Conservation (phyloP, 768 basidiomycete species). For the Grammothele lineata region DNA sequence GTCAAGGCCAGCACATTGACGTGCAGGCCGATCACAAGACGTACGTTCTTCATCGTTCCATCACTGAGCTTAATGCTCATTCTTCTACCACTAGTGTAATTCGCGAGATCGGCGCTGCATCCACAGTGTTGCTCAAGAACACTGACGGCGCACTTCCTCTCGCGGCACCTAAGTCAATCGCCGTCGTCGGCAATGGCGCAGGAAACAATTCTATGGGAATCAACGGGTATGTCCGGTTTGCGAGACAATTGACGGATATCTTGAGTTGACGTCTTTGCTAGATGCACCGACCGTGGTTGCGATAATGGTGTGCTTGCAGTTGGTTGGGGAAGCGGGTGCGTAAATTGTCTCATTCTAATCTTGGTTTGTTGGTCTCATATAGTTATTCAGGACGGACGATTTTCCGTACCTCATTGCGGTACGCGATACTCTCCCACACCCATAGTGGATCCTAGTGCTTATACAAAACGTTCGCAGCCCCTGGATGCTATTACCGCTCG, state of each 20-base stretch:
- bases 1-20: conserved; percentile 45
- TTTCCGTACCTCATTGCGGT: conserved; percentile 50
- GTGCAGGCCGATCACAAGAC: conserved; percentile 63
- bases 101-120: conserved; percentile 55
- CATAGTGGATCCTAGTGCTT: neutral
- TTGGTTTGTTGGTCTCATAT: too few relatives aligned
- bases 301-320: conserved; percentile 58
- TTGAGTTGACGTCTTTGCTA: conserved; percentile 23
- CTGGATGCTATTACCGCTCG: conserved; percentile 41
- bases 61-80: conserved; percentile 19
- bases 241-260: too few relatives aligned
- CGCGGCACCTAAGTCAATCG: conserved; percentile 43
- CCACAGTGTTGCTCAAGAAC: conserved; percentile 64
- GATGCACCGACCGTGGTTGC: conserved; percentile 48
- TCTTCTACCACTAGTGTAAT: conserved; percentile 32
- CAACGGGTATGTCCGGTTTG: conserved; percentile 36
- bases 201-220: conserved; percentile 51
- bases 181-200: conserved; percentile 56
- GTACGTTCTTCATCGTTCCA: neutral
- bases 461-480: conserved; percentile 17
- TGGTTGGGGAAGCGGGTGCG: conserved; percentile 43
- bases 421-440: neutral
- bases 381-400: conserved; percentile 36
- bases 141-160: conserved; percentile 40
- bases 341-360: neutral